phyloP scores from a whole-genome alignment of 1,284 basidiomycete genomes.

The Lignosus rhinocerotis region DNA sequence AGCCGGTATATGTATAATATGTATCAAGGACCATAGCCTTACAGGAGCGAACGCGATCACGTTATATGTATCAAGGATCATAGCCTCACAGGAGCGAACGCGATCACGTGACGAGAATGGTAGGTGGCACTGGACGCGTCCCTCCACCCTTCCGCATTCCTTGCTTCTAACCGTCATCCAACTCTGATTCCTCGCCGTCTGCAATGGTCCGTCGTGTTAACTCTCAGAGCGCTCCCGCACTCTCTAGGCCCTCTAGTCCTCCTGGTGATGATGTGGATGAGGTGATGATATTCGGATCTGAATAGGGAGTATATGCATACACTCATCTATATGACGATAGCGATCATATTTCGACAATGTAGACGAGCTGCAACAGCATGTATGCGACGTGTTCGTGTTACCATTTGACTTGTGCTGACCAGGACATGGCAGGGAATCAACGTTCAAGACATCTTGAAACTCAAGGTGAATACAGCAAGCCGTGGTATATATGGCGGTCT shows the following conservation, averaged over 20 bases:
- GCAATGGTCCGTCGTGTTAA: slow-evolving; percentile 31
- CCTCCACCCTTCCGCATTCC: neutral
- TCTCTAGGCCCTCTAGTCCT: slow-evolving; percentile 40
- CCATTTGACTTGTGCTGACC: slow-evolving; percentile 1
- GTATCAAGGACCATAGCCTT: neutral
- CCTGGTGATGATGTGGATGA: slow-evolving; percentile 46
- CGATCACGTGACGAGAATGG: too few species aligned
- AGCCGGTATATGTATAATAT: neutral
- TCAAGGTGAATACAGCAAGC: slow-evolving; percentile 59
- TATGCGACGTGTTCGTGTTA: slow-evolving; percentile 34
- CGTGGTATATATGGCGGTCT: neutral
- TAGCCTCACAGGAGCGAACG: too few species aligned
- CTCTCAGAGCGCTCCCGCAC: slow-evolving; percentile 33
- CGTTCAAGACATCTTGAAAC: slow-evolving; percentile 89
- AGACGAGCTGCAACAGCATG: slow-evolving; percentile 88
- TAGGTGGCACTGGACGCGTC: neutral
- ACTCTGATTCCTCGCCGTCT: neutral
- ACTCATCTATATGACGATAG: slow-evolving; percentile 34
- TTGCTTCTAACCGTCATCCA: neutral
- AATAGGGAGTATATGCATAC: slow-evolving; percentile 1
- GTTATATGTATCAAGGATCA: neutral
- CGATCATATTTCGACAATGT: slow-evolving; percentile 72
- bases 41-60: too few species aligned
- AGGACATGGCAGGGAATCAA: slow-evolving; percentile 75
- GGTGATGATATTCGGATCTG: slow-evolving; percentile 26